These are phyloP conservation scores for Leptographium lundbergii DNA, from an alignment of 2,329 filamentous ascomycete genomes.

Conservation along the genomic window DNA sequence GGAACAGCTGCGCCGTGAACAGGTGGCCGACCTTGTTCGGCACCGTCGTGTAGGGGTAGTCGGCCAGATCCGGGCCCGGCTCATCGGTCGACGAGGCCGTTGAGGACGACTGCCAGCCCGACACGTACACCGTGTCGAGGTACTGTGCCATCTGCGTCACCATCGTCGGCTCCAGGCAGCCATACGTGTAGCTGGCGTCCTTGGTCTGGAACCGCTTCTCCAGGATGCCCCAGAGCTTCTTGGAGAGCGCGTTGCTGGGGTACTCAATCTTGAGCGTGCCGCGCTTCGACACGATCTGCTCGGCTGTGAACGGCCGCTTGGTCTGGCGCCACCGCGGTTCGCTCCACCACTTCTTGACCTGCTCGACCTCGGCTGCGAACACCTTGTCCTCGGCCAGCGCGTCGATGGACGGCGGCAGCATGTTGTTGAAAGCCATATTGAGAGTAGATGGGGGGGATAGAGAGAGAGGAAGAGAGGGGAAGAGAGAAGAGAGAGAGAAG, in stretches of 20 bases:
- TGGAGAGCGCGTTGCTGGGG: constrained; percentile 74
- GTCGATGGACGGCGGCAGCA: constrained; percentile 45
- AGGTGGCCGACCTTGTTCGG: constrained; percentile 97
- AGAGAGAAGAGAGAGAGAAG: neutral
- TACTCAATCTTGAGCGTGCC: constrained; percentile 86
- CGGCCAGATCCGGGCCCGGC: constrained; percentile 92
- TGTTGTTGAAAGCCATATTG: constrained; percentile 49
- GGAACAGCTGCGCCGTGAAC: constrained; percentile 98
- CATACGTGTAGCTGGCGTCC: constrained; percentile 88
- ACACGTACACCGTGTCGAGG: constrained; percentile 96
- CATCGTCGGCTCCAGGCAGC: constrained; percentile 95
- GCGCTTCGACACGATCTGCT: constrained; percentile 93
- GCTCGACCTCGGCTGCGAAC: constrained; percentile 71
- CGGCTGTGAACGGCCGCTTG: constrained; percentile 83
- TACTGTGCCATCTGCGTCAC: constrained; percentile 99
- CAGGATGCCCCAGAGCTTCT: constrained; percentile 89
- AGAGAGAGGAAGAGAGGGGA: neutral
- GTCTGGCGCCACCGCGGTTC: constrained; percentile 88
- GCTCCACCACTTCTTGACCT: constrained; percentile 89
- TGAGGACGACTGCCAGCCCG: constrained; percentile 96
- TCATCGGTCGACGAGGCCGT: constrained; percentile 92
- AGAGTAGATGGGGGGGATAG: constrained; percentile 7
- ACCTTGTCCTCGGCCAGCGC: constrained; percentile 47
- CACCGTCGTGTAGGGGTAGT: constrained; percentile 95
- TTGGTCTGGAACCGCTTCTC: constrained; percentile 68